Evolutionary conservation across 331 rosid genomes (phyloP), one percentile per base, ranked within the genome.

Genomic region (Rosa hybrid): DNA sequence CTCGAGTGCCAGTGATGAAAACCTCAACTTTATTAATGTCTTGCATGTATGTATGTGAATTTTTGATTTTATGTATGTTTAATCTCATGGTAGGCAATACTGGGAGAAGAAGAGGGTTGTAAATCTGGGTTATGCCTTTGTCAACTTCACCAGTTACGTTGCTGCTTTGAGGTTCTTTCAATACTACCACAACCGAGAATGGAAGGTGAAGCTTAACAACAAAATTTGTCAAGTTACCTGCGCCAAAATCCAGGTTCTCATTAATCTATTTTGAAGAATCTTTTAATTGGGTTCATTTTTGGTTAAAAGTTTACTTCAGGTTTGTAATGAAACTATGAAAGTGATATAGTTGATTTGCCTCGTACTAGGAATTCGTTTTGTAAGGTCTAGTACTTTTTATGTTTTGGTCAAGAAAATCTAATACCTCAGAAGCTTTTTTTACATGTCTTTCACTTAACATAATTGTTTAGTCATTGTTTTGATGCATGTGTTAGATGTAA

Each of bases 51-150:
- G 6, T 63, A 14, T 7, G 12, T 7, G 3, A 65, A 14, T 14
- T 65, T 8, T 7, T 39, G 20, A 67, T 39, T 13, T 12, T 27
- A 2, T 64, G 44, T 5, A 64, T 64, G 44, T 27, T 60, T 34
- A 14, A 10, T 9, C 7, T 21, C 44, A 64, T 64, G 18, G 10
- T 21, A 88, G 90, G 45, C 80, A 78, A 14, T 81, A 27, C 16
- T 83, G 87, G 6, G 0, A 13, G 4, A 49, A 86, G 0, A 11
- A 45, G 2, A 86, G 8, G 13, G 30, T 49, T 12, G 49, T 87
- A 0, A 90, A 90, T 84, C 72, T 90, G 76, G 94, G 94, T 0
- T 86, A 86, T 7, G 91, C 92, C 0, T 88, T 90, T 38, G 92
- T 90, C 1, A 90, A 88, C 54, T 90, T 90, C 11, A 87, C 86